These are phyloP conservation scores for Coprinopsis sp. DNA, from an alignment of 768 basidiomycete genomes.

Conservation along the genomic window DNA sequence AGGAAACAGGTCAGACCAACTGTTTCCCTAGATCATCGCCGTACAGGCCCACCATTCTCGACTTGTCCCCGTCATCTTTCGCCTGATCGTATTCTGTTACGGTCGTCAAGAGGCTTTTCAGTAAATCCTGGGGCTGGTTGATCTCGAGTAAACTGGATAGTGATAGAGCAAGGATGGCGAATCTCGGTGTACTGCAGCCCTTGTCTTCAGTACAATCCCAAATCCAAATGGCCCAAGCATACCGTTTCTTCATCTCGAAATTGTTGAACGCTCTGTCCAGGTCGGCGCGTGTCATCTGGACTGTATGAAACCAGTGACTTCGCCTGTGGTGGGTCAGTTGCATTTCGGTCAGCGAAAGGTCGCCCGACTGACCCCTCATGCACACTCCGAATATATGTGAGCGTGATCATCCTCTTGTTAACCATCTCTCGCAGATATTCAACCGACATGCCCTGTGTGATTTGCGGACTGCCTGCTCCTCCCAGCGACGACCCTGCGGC, in stretches of 20 bases:
- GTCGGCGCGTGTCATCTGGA: conserved; percentile 69
- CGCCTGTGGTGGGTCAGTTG: conserved; percentile 39
- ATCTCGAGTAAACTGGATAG: conserved; percentile 80
- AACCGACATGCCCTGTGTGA: conserved; percentile 63
- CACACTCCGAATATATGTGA: conserved; percentile 80
- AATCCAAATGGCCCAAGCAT: conserved; percentile 7
- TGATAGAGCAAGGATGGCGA: conserved; percentile 83
- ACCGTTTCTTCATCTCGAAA: conserved; percentile 76
- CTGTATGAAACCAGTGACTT: conserved; percentile 86
- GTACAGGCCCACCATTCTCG: conserved; percentile 55
- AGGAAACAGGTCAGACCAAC: conserved; percentile 13
- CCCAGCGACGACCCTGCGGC: conserved; percentile 29
- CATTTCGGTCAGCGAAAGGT: conserved; percentile 7
- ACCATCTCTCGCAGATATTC: conserved; percentile 78
- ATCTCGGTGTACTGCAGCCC: conserved; percentile 64
- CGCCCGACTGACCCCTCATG: conserved; percentile 70
- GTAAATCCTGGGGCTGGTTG: conserved; percentile 71
- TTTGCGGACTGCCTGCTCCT: conserved; percentile 39
- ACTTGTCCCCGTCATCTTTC: conserved; percentile 68
- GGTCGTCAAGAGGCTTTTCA: conserved; percentile 67
- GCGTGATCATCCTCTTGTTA: conserved; percentile 78
- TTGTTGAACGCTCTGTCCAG: conserved; percentile 75
- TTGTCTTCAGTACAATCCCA: conserved; percentile 5
- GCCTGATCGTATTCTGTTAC: conserved; percentile 75
- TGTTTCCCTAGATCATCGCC: background rate